These are phyloP conservation scores for Yarrowia yakushimensis DNA, from an alignment of 805 yeast genomes.

Conservation along the genomic window DNA sequence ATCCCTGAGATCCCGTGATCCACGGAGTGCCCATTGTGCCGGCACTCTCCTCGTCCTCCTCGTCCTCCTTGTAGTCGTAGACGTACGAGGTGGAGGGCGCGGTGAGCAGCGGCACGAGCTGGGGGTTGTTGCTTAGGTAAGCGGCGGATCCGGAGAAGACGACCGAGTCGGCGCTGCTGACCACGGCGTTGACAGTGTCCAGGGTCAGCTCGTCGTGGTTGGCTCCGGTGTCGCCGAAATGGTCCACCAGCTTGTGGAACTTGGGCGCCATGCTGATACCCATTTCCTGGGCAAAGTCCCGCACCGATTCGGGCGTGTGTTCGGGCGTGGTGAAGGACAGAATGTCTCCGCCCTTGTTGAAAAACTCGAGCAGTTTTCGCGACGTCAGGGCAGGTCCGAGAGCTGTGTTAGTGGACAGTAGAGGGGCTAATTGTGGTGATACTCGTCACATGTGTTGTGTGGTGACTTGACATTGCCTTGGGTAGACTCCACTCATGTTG, in stretches of 20 bases:
- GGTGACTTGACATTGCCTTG: too few relatives aligned
- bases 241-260: constrained; percentile 60
- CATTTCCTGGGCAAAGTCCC: constrained; percentile 67
- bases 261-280: constrained; percentile 85
- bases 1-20: constrained; percentile 80
- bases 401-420: constrained; percentile 30
- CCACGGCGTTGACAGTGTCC: constrained; percentile 23
- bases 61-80: constrained; percentile 45
- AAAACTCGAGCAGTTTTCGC: constrained; percentile 54
- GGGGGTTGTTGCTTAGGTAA: constrained; percentile 62
- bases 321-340: constrained; percentile 55
- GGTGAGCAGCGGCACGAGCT: constrained; percentile 63
- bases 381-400: constrained; percentile 44
- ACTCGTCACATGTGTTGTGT: too few relatives aligned
- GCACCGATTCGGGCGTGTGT: constrained; percentile 57
- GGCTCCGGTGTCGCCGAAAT: constrained; percentile 45
- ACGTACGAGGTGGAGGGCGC: constrained; percentile 67
- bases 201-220: constrained; percentile 35
- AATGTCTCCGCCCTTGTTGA: constrained; percentile 70
- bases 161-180: constrained; percentile 20
- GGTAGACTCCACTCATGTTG: too few relatives aligned
- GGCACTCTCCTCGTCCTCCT: constrained; percentile 39
- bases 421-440: too few relatives aligned
- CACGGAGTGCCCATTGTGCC: constrained; percentile 45
- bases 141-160: constrained; percentile 60